Evolutionary conservation across 192 early-diverging fungal genomes (phyloP).

Genomic region (Backusella sp.): DNA sequence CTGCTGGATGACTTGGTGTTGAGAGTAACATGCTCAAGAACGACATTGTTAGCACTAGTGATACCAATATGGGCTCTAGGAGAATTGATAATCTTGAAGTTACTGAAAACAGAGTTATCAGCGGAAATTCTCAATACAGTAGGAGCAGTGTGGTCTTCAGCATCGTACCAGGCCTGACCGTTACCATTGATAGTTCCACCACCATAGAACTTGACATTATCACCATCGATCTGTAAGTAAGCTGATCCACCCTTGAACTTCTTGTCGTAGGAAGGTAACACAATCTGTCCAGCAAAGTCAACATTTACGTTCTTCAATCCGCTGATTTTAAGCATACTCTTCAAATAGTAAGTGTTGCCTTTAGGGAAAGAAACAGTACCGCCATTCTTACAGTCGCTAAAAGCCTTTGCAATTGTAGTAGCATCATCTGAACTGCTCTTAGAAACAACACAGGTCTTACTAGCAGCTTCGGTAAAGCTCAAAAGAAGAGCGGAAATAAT

Average conservation of each 20-base stretch:
- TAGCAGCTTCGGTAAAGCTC: constrained; percentile 5
- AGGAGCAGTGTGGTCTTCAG: constrained; percentile 11
- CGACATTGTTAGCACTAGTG: constrained; percentile 8
- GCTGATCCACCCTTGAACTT: constrained; percentile 1
- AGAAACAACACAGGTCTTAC: constrained; percentile 15
- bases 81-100: constrained; percentile 17
- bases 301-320: constrained; percentile 11
- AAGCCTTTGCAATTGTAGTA: constrained; percentile 15
- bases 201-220: constrained; percentile 13
- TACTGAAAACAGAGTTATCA: constrained; percentile 18
- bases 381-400: constrained; percentile 19
- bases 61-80: constrained; percentile 22
- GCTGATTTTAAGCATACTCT: constrained; percentile 6
- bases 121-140: constrained; percentile 6
- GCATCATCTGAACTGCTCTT: constrained; percentile 12
- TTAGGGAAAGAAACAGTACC: constrained; percentile 24
- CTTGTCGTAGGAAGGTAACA: constrained; percentile 7
- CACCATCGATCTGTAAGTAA: constrained; percentile 9
- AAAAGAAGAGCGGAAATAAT: constrained; percentile 10
- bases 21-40: constrained; percentile 9
- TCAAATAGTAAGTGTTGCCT: constrained; percentile 20
- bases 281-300: constrained; percentile 13
- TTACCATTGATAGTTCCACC: constrained; percentile 23
- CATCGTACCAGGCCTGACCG: constrained; percentile 20
- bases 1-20: constrained; percentile 22